Conservation (phyloP, 176 grass and related monocot genomes). For the Phragmites australis region DNA sequence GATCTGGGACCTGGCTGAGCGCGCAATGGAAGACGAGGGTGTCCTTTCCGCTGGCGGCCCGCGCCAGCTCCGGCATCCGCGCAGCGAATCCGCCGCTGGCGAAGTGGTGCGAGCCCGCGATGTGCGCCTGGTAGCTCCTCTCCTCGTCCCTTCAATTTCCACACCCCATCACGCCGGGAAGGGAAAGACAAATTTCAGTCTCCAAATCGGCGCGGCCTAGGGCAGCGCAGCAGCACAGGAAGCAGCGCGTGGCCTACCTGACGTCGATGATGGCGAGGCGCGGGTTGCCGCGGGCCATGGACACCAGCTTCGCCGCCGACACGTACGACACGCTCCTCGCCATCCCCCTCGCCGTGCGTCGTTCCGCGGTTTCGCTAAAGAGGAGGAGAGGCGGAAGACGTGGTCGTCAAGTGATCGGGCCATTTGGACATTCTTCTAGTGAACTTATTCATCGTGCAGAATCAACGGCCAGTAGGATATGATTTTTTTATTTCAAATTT, state of each 20-base stretch:
- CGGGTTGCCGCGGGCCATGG: conserved; percentile 51
- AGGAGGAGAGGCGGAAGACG: not conserved
- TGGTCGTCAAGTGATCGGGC: too few species aligned
- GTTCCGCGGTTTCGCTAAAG: not conserved
- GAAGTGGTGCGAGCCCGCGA: conserved; percentile 78
- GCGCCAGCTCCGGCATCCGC: conserved; percentile 61
- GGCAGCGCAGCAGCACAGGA: not conserved
- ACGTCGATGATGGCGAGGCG: conserved; percentile 73
- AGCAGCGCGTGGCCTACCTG: conserved; percentile 42
- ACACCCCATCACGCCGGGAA: not conserved
- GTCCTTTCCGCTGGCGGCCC: conserved; percentile 58
- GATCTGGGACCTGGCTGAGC: conserved; percentile 69
- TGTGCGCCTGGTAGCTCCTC: conserved; percentile 78
- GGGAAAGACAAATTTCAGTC: not conserved
- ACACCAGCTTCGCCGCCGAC: conserved; percentile 64
- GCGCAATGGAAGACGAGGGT: conserved; percentile 97
- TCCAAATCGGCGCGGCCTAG: not conserved
- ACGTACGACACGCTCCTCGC: conserved; percentile 68
- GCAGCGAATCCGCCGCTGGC: conserved; percentile 70
- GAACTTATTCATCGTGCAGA: too few species aligned
- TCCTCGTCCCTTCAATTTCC: conserved; percentile 73
- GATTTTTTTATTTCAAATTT: too few species aligned
- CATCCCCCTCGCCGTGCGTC: conserved; percentile 38
- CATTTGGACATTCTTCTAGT: too few species aligned
- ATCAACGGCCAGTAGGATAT: too few species aligned